phyloP scores from a whole-genome alignment of 441 rosid genomes.

The Pelargonium australe region DNA sequence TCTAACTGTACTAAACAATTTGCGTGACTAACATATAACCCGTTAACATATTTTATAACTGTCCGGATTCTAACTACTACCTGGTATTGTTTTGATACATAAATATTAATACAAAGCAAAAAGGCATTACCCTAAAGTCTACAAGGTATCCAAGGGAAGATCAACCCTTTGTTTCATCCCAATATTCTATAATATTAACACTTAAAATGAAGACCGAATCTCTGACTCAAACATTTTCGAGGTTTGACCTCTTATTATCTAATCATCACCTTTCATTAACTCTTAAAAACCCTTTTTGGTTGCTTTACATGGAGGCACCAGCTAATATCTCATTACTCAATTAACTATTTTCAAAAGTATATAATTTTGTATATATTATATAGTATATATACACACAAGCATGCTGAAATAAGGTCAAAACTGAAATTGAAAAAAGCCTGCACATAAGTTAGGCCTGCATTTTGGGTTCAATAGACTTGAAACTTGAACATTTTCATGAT shows the following conservation, averaged over 20 bases:
- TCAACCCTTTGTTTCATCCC: constrained; percentile 17
- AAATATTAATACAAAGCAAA: not conserved
- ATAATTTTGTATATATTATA: no score
- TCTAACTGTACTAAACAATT: no score
- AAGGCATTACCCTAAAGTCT: not conserved
- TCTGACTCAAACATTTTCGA: constrained; percentile 18
- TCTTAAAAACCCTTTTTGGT: not conserved
- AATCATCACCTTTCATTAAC: constrained; percentile 1
- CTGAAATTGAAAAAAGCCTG: not conserved
- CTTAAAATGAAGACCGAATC: constrained; percentile 19
- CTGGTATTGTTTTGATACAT: not conserved
- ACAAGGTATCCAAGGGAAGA: constrained; percentile 30
- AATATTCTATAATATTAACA: constrained; percentile 11
- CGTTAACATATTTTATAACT: no score
- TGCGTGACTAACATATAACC: no score
- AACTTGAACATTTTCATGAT: no score
- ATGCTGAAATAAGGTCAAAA: not conserved
- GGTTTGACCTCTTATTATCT: constrained; percentile 17
- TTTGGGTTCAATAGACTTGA: no score
- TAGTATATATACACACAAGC: not conserved
- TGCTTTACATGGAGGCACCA: not conserved
- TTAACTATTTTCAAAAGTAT: not conserved
- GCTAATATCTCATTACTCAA: not conserved
- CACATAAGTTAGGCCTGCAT: not conserved
- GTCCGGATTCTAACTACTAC: no score